A percentile compares a stretch with the other conserved stretches of the same genome.
Conservation (phyloP, 208 protist species). For the Leishmania martiniquensis region DNA sequence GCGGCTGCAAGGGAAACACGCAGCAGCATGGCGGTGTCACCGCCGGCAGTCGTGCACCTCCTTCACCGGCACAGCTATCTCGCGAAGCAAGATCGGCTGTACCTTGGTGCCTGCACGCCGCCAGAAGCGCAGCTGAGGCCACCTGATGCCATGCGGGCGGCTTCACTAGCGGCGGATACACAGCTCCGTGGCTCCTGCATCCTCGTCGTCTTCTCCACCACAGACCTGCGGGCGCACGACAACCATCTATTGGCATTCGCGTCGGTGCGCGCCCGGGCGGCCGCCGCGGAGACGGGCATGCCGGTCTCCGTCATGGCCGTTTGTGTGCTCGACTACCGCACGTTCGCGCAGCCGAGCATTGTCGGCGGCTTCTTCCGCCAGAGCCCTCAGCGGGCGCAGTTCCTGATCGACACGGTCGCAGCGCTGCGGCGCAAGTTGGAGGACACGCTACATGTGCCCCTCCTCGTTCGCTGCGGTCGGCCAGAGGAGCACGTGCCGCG, state of each 20-base stretch:
- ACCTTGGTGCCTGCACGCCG: conserved; percentile 52
- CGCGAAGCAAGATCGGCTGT: conserved; percentile 57
- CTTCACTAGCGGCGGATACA: neutral
- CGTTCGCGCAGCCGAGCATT: conserved; percentile 83
- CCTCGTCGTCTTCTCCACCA: conserved; percentile 78
- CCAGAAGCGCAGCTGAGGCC: conserved; percentile 38
- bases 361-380: conserved; percentile 86
- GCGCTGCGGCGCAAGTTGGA: conserved; percentile 70
- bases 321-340: conserved; percentile 82
- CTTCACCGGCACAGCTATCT: conserved; percentile 40
- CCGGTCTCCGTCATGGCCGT: conserved; percentile 70
- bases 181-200: conserved; percentile 37
- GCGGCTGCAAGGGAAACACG: neutral
- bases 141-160: neutral
- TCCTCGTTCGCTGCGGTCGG: conserved; percentile 78
- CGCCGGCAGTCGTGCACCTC: conserved; percentile 5
- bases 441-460: conserved; percentile 51
- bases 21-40: neutral
- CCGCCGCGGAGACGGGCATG: conserved; percentile 12
- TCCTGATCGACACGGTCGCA: conserved; percentile 72
- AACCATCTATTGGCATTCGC: conserved; percentile 86
- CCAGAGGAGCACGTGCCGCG: conserved; percentile 88
- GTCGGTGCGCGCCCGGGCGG: conserved; percentile 46
- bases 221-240: conserved; percentile 89
- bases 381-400: conserved; percentile 80